Evolutionary conservation across 495 filamentous ascomycete species (phyloP), one percentile per base, ranked within the genome.

Genomic region (Aspergillus indologenus): DNA sequence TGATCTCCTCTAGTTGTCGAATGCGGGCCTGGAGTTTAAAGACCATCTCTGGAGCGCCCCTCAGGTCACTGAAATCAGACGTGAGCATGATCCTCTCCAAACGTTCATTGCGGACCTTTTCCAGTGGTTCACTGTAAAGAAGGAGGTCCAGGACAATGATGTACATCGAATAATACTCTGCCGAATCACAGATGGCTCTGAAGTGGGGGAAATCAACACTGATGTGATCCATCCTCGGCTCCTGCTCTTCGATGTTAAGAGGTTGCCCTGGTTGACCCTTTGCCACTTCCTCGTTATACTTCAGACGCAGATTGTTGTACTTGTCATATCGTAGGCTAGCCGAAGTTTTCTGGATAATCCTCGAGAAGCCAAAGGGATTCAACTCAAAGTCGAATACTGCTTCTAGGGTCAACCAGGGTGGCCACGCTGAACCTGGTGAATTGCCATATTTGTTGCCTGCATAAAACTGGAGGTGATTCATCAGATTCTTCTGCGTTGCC

Each of bases 81-180:
- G 91, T 94, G 22, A 98, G 85, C 90, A 98, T 96, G 66, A 98
- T 98, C 79, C 95, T 96, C 71, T 98, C 94, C 11, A 98, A 77
- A 55, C 90, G 85, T 69, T 98, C 95, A 57, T 82, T 95, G 20
- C 94, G 83, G 18, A 94, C 91, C 76, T 98, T 98, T 74, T 98
- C 95, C 31, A 95, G 78, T 19, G 94, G 94, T 68, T 98, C 94
- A 66, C 84, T 96, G 70, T 97, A 98, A 61, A 98, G 85, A 53
- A 98, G 79, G 29, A 98, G 81, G 72, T 98, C 94, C 61, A 96
- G 79, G 12, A 96, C 91, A 61, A 98, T 98, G 73, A 97, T 90
- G 65, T 97, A 98, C 78, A 98, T 87, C 0, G 93, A 90, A 68
- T 92, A 98, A 71, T 98, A 98, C 71, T 98, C 92, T 48, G 87